Conservation (phyloP, 2,329 filamentous ascomycete genomes). For the Phialocephala sp. region DNA sequence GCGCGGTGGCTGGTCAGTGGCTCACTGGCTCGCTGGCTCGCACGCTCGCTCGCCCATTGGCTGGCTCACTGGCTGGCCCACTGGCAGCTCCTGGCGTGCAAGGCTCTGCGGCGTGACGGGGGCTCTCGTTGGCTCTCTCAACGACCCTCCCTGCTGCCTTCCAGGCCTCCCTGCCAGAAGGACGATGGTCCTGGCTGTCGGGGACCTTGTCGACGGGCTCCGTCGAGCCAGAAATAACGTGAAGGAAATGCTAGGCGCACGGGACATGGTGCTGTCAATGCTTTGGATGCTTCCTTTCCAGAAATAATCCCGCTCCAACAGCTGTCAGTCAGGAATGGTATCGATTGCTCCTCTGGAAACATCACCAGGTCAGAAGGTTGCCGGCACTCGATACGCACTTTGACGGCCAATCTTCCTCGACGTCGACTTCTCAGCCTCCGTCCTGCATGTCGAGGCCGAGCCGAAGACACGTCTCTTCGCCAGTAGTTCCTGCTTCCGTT, state of each 20-base stretch:
- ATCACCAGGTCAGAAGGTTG: conserved; percentile 3
- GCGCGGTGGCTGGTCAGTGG: not conserved
- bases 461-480: conserved; percentile 17
- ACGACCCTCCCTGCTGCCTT: not conserved
- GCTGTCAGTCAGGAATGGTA: not conserved
- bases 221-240: conserved; percentile 7
- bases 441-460: conserved; percentile 19
- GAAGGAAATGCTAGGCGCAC: conserved; percentile 20
- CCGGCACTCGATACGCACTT: conserved; percentile 2
- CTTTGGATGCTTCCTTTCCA: conserved; percentile 21
- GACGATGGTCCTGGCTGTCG: not conserved
- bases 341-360: conserved; percentile 7
- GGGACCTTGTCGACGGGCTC: not conserved
- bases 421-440: conserved; percentile 14
- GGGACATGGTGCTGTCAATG: conserved; percentile 26
- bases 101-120: not conserved
- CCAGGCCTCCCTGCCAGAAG: not conserved
- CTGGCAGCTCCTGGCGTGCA: not conserved
- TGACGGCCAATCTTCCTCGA: not conserved
- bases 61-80: too few relatives aligned
- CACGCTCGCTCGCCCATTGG: too few relatives aligned
- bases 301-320: conserved; percentile 18
- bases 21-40: too few relatives aligned
- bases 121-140: not conserved
- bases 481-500: conserved; percentile 33